Evolutionary conservation across 139 green algal genomes (phyloP), one percentile per base, ranked within the genome.

Genomic region (Chlamydomonas applanata): DNA sequence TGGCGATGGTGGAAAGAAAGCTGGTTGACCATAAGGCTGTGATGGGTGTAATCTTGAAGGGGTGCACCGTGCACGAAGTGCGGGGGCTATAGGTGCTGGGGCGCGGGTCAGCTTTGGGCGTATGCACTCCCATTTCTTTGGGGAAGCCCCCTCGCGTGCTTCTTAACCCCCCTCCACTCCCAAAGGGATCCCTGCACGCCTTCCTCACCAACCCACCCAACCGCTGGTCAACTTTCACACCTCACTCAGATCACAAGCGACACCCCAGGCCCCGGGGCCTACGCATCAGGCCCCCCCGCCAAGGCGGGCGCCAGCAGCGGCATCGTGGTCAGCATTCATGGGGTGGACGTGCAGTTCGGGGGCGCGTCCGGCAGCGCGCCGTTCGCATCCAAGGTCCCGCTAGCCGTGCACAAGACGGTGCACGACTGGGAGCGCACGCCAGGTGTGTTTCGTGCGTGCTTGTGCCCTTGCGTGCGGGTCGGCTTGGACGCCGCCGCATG

Each of bases 291-390:
- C 7, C 7, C 40, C 7, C 40, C 40, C 40, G 11, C 7, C 40
- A 49, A 49, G 40, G 40, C 11, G 40, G 40, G 7, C 7, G 40
- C 25, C 7, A 25, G 59, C 59, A 35, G 27, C 40, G 65, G 65
- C 65, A 72, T 72, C 65, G 22, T 72, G 16, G 65, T 72, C 24
- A 72, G 3, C 65, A 72, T 72, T 36, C 7, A 22, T 5, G 65
- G 65, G 5, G 65, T 72, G 24, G 65, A 72, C 9, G 65, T 72
- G 40, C 65, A 72, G 44, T 72, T 72, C 60, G 65, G 65, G 22
- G 65, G 65, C 24, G 65, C 65, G 2, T 9, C 2, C 3, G 65
- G 65, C 2, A 60, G 20, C 13, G 54, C 33, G 16, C 36, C 54
- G 17, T 72, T 72, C 60, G 65, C 65, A 11, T 44, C 22, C 36